These are phyloP conservation scores for Erythrobasidium yunnanense DNA, from an alignment of 768 basidiomycete species.

Conservation along the genomic window DNA sequence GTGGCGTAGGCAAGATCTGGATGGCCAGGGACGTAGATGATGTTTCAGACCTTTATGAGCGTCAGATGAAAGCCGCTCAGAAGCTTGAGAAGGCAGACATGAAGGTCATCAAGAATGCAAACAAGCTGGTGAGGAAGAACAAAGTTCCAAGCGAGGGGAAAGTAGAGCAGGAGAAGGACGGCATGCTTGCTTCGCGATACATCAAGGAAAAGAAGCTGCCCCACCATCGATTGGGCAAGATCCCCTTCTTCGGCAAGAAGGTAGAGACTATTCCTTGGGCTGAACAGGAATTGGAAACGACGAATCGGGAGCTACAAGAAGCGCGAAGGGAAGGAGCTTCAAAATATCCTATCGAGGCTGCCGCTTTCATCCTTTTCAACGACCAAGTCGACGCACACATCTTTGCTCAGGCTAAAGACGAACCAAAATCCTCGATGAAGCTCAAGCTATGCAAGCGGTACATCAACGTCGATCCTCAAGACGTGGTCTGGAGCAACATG, in stretches of 20 bases:
- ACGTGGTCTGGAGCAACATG: slow-evolving; percentile 87
- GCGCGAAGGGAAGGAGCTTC: slow-evolving; percentile 42
- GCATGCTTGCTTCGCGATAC: slow-evolving; percentile 46
- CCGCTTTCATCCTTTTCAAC: slow-evolving; percentile 71
- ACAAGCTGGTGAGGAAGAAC: slow-evolving; percentile 42
- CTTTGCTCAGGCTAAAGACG: slow-evolving; percentile 29
- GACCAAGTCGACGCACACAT: slow-evolving; percentile 87
- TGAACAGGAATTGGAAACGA: slow-evolving; percentile 50
- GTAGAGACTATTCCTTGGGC: slow-evolving; percentile 89
- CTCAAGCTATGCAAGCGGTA: slow-evolving; percentile 50
- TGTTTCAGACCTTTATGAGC: slow-evolving; percentile 68
- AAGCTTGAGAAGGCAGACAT: slow-evolving; percentile 85
- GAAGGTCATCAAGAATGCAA: slow-evolving; percentile 59
- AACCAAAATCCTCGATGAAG: too few relatives aligned
- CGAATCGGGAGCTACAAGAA: slow-evolving; percentile 47
- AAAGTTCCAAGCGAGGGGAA: slow-evolving; percentile 35
- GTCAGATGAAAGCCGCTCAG: slow-evolving; percentile 58
- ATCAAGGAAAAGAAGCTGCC: slow-evolving; percentile 66
- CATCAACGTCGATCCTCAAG: slow-evolving; percentile 70
- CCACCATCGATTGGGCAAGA: slow-evolving; percentile 57
- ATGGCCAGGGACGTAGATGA: slow-evolving; percentile 57
- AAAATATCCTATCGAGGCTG: slow-evolving; percentile 28
- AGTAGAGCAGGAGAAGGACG: background rate
- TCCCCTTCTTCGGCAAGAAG: slow-evolving; percentile 66
- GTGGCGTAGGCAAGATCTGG: slow-evolving; percentile 84